phyloP scores from a whole-genome alignment of 1,284 basidiomycete genomes.

The Cutaneotrichosporon sp. region DNA sequence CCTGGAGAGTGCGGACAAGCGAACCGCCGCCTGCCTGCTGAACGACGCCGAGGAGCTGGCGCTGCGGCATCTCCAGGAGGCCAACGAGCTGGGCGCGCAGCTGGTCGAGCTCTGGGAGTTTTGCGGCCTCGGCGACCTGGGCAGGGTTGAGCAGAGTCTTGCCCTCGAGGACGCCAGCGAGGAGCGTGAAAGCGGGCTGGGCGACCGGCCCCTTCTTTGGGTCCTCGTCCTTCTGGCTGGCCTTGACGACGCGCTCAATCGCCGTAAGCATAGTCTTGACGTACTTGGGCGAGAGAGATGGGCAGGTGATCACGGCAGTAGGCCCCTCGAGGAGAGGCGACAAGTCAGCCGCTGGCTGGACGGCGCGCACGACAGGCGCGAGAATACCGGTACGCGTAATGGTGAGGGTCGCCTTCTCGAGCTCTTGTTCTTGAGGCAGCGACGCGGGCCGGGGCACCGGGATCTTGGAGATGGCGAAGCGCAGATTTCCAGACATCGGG shows the following conservation, averaged over 20 bases:
- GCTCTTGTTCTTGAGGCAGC: constrained; percentile 7
- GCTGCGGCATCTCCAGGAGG: constrained; percentile 45
- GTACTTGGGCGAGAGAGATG: constrained; percentile 51
- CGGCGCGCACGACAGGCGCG: constrained; percentile 21
- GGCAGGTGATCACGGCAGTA: constrained; percentile 49
- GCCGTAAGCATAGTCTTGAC: constrained; percentile 44
- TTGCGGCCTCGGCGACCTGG: constrained; percentile 37
- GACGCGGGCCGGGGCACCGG: constrained; percentile 29
- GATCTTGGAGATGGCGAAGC: constrained; percentile 43
- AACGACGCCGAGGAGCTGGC: constrained; percentile 46
- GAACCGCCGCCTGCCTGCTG: constrained; percentile 49
- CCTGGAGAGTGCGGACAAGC: constrained; percentile 51
- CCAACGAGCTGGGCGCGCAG: constrained; percentile 53
- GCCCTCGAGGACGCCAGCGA: constrained; percentile 51
- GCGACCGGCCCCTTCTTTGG: constrained; percentile 25
- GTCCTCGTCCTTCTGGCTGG: constrained; percentile 31
- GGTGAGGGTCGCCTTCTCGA: constrained; percentile 37
- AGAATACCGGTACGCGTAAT: constrained; percentile 51
- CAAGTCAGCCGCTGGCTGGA: constrained; percentile 26
- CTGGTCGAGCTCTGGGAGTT: constrained; percentile 51
- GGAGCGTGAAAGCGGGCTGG: constrained; percentile 46
- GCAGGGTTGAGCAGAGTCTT: constrained; percentile 31
- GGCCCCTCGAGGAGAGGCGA: constrained; percentile 4
- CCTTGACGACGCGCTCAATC: constrained; percentile 40
- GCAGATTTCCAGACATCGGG: constrained; percentile 42